Percentiles rank a stretch among this genome's conserved stretches.
Evolutionary conservation across 768 basidiomycete genomes (phyloP).

Genomic region (Sporobolomyces pararoseus): DNA sequence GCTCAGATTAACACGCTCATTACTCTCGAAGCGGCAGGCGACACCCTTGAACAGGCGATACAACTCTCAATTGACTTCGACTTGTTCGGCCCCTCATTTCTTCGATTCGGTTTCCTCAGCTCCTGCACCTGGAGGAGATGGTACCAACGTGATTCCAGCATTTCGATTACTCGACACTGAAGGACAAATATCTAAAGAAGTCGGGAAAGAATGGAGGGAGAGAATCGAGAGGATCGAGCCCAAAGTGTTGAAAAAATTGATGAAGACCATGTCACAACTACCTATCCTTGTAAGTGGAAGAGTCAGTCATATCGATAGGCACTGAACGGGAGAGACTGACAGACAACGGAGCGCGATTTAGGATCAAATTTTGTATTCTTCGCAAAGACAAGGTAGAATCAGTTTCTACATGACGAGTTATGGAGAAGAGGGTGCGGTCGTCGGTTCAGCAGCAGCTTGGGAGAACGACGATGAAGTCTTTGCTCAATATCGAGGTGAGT

Average conservation of each 20-base stretch:
- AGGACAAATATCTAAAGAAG: conserved; percentile 69
- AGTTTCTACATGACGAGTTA: conserved; percentile 47
- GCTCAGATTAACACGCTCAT: background rate
- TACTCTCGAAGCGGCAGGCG: background rate
- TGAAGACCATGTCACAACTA: conserved; percentile 72
- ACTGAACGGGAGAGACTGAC: background rate
- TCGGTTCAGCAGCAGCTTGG: conserved; percentile 71
- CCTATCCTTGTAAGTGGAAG: conserved; percentile 3
- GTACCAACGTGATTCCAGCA: conserved; percentile 61
- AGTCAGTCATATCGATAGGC: background rate
- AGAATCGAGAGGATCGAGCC: conserved; percentile 40
- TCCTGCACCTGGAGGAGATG: conserved; percentile 14
- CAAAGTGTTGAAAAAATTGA: conserved; percentile 53
- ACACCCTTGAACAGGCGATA: background rate
- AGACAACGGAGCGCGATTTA: conserved; percentile 49
- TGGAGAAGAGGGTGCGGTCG: conserved; percentile 33
- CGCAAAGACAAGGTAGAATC: conserved; percentile 78
- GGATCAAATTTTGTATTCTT: conserved; percentile 83
- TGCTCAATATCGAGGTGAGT: conserved; percentile 81
- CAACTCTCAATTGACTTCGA: conserved; percentile 13
- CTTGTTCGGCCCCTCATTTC: conserved; percentile 12
- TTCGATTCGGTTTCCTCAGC: conserved; percentile 20
- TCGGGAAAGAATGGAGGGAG: conserved; percentile 44
- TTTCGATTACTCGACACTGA: conserved; percentile 79
- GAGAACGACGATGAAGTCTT: conserved; percentile 82